These are phyloP conservation scores for Moesziomyces sp. DNA, from an alignment of 1,284 basidiomycete genomes.

Conservation along the genomic window DNA sequence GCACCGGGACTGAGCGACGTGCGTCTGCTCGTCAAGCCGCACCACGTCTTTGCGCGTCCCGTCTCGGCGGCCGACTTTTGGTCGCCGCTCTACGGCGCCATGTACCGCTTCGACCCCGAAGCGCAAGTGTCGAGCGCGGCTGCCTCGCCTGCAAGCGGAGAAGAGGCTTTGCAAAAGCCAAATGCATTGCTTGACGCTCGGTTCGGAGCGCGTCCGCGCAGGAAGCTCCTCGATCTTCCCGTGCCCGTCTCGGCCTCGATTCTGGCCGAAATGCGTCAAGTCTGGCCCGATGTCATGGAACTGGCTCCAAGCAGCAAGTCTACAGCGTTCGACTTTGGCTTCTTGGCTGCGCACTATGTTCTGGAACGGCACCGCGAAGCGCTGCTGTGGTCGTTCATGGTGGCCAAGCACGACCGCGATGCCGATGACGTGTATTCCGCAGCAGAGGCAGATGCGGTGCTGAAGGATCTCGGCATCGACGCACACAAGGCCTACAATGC, in stretches of 20 bases:
- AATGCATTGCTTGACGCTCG: slow-evolving; percentile 12
- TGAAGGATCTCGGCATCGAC: slow-evolving; percentile 18
- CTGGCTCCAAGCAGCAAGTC: neutral
- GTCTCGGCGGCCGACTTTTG: slow-evolving; percentile 39
- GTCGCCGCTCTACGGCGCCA: slow-evolving; percentile 26
- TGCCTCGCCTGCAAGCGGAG: neutral
- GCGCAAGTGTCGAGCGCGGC: neutral
- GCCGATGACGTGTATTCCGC: slow-evolving; percentile 16
- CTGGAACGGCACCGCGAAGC: slow-evolving; percentile 28
- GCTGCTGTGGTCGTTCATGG: slow-evolving; percentile 35
- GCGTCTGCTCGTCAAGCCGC: slow-evolving; percentile 17
- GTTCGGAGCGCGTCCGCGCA: slow-evolving; percentile 12
- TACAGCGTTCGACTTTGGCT: slow-evolving; percentile 6
- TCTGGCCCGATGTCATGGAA: slow-evolving; percentile 15
- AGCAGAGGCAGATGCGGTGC: slow-evolving; percentile 12
- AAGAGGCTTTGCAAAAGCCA: slow-evolving; percentile 6
- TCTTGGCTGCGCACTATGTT: slow-evolving; percentile 24
- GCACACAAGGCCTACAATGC: neutral
- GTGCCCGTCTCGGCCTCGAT: slow-evolving; percentile 12
- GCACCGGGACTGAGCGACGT: slow-evolving; percentile 9
- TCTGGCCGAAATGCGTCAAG: slow-evolving; percentile 6
- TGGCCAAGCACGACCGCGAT: slow-evolving; percentile 36
- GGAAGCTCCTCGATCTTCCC: slow-evolving; percentile 31
- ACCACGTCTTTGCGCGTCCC: slow-evolving; percentile 20
- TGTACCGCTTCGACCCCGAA: slow-evolving; percentile 9